Conservation (phyloP, 805 yeast species). For the Suhomyces sp. region DNA sequence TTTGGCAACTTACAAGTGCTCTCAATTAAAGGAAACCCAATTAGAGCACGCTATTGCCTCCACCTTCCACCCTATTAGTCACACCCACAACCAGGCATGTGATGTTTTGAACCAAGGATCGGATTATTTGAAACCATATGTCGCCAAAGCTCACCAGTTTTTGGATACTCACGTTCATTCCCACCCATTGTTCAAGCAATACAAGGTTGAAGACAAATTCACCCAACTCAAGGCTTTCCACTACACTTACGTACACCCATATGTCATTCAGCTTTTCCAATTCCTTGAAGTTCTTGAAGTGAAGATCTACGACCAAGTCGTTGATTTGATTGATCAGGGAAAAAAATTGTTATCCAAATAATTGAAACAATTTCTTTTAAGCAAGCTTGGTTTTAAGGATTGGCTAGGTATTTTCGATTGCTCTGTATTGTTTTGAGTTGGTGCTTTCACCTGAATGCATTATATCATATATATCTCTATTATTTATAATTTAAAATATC, state of each 20-base stretch:
- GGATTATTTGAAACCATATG: conserved; percentile 29
- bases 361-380: conserved; percentile 14
- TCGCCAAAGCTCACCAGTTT: conserved; percentile 21
- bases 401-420: conserved; percentile 21
- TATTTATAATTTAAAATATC: not conserved
- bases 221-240: conserved; percentile 19
- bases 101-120: conserved; percentile 29
- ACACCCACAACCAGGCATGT: conserved; percentile 36
- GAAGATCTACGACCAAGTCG: conserved; percentile 24
- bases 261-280: conserved; percentile 30
- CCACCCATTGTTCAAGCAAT: conserved; percentile 32
- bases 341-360: conserved; percentile 15
- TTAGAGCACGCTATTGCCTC: conserved; percentile 29
- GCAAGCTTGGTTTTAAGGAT: conserved; percentile 21
- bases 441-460: conserved; percentile 11
- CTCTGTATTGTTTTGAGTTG: not conserved
- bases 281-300: conserved; percentile 33
- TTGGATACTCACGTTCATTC: conserved; percentile 38
- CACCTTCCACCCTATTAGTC: conserved; percentile 37
- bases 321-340: conserved; percentile 17
- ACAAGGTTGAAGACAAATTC: conserved; percentile 28
- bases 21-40: conserved; percentile 23
- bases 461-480: not conserved
- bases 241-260: conserved; percentile 27
- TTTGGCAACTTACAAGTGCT: conserved; percentile 41